phyloP scores from a whole-genome alignment of 768 basidiomycete genomes.

The Agaricus blazei region DNA sequence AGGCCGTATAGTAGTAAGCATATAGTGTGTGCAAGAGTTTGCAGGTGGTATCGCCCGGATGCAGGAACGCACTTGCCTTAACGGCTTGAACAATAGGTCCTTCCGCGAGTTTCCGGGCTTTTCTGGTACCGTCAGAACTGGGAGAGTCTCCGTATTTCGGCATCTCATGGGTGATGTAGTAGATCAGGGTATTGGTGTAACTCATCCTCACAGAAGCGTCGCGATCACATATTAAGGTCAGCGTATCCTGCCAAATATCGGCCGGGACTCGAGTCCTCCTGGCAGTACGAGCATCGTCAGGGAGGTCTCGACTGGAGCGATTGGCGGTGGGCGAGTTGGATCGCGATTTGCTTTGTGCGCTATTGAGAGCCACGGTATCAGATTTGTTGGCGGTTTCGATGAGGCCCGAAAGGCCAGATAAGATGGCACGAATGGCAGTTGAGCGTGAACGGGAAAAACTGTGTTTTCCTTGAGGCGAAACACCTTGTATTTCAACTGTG shows the following conservation, averaged over 20 bases:
- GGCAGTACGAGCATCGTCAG: conserved; percentile 32
- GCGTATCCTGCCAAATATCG: conserved; percentile 88
- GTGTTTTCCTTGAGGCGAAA: conserved; percentile 32
- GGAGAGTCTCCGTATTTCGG: conserved; percentile 51
- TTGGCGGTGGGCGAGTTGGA: conserved; percentile 21
- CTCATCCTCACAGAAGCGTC: conserved; percentile 76
- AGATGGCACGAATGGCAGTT: conserved; percentile 64
- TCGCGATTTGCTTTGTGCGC: conserved; percentile 2
- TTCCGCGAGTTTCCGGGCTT: conserved; percentile 40
- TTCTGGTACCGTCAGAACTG: conserved; percentile 42
- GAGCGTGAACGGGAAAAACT: conserved; percentile 37
- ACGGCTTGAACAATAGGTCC: conserved; percentile 42
- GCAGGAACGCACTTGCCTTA: conserved; percentile 42
- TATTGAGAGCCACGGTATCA: conserved; percentile 20
- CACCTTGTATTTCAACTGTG: conserved; percentile 61
- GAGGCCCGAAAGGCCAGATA: conserved; percentile 67
- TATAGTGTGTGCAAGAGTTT: conserved; percentile 78
- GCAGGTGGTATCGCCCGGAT: conserved; percentile 54
- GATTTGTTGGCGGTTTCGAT: conserved; percentile 57
- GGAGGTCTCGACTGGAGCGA: conserved; percentile 23
- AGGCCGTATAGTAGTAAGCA: conserved; percentile 76
- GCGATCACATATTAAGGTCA: conserved; percentile 77
- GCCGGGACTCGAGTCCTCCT: conserved; percentile 66
- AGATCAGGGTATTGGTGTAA: conserved; percentile 67
- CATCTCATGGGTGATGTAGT: conserved; percentile 76